phyloP scores from a whole-genome alignment of 2,329 filamentous ascomycete species.

The Xylariaceae sp. region DNA sequence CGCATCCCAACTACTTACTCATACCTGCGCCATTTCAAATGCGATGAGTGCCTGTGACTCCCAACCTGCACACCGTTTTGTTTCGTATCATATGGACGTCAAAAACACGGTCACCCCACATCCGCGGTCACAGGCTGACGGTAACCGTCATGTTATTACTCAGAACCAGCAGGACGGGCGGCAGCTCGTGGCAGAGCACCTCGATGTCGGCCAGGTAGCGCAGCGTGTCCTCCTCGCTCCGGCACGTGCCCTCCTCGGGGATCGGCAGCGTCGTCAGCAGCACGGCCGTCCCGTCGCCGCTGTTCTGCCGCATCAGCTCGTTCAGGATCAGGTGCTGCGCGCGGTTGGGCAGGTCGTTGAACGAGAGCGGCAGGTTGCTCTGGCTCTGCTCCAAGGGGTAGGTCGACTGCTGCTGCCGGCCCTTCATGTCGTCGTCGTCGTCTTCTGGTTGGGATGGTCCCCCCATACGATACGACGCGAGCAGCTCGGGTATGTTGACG shows the following conservation, averaged over 20 bases:
- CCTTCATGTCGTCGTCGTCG: constrained; percentile 18
- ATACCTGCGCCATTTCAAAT: no score
- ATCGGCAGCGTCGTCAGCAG: constrained; percentile 79
- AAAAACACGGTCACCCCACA: no score
- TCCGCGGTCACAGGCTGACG: constrained; percentile 59
- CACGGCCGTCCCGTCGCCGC: constrained; percentile 64
- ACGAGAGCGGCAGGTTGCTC: constrained; percentile 63
- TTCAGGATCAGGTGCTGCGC: constrained; percentile 84
- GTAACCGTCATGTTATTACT: constrained; percentile 89
- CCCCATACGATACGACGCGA: constrained; percentile 30
- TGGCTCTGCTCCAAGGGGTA: constrained; percentile 56
- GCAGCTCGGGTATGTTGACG: constrained; percentile 36
- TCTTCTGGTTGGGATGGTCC: no score
- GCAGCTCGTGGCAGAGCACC: constrained; percentile 67
- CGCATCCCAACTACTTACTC: no score
- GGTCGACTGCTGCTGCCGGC: constrained; percentile 27
- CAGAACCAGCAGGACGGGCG: constrained; percentile 70
- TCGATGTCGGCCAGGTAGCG: constrained; percentile 73
- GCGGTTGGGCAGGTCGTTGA: constrained; percentile 78
- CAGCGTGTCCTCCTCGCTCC: constrained; percentile 61
- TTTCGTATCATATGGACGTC: no score
- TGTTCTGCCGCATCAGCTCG: constrained; percentile 67
- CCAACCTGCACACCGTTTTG: no score
- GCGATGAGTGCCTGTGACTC: no score
- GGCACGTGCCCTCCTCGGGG: constrained; percentile 67